Percentiles rank a stretch among this genome's conserved stretches.
Evolutionary conservation across 1,139 yeast genomes (phyloP).

Genomic region (Yamadazyma membranifaciens): DNA sequence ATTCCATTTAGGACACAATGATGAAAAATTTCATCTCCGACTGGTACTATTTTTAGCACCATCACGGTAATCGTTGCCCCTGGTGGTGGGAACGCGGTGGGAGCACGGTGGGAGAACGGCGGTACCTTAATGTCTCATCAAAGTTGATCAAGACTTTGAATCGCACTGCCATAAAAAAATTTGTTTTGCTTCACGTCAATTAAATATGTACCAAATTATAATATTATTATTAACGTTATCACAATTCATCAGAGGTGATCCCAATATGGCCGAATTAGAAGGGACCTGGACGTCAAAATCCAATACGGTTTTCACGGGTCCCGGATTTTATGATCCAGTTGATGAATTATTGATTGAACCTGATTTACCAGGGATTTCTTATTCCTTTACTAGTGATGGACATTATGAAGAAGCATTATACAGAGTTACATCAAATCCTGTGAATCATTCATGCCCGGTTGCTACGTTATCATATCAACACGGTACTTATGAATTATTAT

Average conservation of each 20-base stretch:
- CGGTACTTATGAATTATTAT: constrained; percentile 65
- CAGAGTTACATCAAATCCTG: constrained; percentile 69
- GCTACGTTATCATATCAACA: constrained; percentile 88
- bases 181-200: constrained; percentile 5
- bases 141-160: too few relatives aligned
- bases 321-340: constrained; percentile 93
- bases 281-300: constrained; percentile 99
- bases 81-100: too few relatives aligned
- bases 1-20: too few relatives aligned
- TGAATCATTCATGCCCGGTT: constrained; percentile 74
- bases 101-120: too few relatives aligned
- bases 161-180: constrained; percentile 8
- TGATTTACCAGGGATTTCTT: constrained; percentile 88
- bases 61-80: too few relatives aligned
- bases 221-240: constrained; percentile 5
- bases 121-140: too few relatives aligned
- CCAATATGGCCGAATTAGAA: constrained; percentile 42
- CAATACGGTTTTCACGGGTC: constrained; percentile 93
- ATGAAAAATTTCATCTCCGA: too few relatives aligned
- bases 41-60: background rate
- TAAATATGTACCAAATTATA: constrained; percentile 1
- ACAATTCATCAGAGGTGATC: constrained; percentile 18
- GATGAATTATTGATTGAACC: constrained; percentile 94
- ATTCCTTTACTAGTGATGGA: constrained; percentile 91
- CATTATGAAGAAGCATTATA: constrained; percentile 87